Percentiles rank a stretch among this genome's conserved stretches.
These are phyloP conservation scores for Chlamydomonas sphaeroides DNA, from an alignment of 139 green algal species.

Conservation along the genomic window DNA sequence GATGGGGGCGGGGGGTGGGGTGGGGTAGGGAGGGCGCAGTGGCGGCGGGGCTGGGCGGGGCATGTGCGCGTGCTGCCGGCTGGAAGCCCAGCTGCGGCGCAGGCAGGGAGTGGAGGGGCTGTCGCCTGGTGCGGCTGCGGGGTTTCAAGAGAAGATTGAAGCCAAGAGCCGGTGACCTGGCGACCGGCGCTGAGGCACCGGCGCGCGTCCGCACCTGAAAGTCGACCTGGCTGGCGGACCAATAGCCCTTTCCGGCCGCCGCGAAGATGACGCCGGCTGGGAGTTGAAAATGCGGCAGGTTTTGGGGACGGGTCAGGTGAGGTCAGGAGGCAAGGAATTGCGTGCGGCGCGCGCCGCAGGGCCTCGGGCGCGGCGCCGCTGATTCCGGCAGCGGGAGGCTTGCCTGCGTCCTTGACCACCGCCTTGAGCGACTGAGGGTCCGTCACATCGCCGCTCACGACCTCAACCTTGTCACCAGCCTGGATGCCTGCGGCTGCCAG, in stretches of 20 bases:
- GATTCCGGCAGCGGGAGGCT: neutral
- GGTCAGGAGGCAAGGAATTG: neutral
- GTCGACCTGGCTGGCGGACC: conserved; percentile 58
- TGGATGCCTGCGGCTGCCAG: conserved; percentile 40
- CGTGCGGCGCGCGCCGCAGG: no score
- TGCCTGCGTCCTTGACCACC: neutral
- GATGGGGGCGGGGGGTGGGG: neutral
- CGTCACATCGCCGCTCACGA: conserved; percentile 65
- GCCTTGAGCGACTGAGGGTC: conserved; percentile 32
- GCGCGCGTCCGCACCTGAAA: conserved; percentile 41
- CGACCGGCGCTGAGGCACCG: no score
- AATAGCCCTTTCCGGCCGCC: conserved; percentile 62
- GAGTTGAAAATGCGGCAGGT: conserved; percentile 4
- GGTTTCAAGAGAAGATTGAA: neutral
- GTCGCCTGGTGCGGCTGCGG: neutral
- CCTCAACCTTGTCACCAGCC: conserved; percentile 34
- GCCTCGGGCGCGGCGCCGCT: neutral
- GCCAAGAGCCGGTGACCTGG: neutral
- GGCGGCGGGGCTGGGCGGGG: neutral
- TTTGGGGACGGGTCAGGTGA: conserved; percentile 6
- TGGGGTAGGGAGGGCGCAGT: neutral
- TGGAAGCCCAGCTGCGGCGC: neutral
- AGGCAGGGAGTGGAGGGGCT: neutral
- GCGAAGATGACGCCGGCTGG: no score
- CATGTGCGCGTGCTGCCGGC: neutral